Percentiles rank a stretch among this genome's conserved stretches.
Conservation (phyloP, 352 stramenopile species). For the Globisporangium parvum region DNA sequence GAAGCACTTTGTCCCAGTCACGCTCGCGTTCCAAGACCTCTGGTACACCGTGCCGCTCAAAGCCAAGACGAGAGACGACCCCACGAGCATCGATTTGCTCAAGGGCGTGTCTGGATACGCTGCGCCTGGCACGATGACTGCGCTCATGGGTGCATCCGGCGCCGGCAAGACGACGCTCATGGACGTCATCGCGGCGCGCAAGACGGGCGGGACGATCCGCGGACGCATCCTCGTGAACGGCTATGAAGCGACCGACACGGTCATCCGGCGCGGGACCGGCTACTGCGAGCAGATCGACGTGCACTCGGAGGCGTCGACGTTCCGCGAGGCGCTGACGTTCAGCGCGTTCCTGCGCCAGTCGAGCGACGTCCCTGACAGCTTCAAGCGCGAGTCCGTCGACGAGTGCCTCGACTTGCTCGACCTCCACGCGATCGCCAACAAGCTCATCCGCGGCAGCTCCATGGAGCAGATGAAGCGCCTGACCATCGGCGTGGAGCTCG, state of each 20-base stretch:
- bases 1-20: too few relatives aligned
- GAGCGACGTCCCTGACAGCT: conserved; percentile 6
- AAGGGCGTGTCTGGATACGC: conserved; percentile 21
- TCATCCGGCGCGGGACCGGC: conserved; percentile 12
- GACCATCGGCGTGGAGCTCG: conserved; percentile 53
- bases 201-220: conserved; percentile 55
- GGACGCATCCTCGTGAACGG: conserved; percentile 34
- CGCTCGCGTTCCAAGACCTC: too few relatives aligned
- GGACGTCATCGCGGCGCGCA: conserved; percentile 87
- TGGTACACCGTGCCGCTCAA: too few relatives aligned
- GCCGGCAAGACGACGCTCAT: conserved; percentile 29
- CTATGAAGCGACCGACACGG: conserved; percentile 11
- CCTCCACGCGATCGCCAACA: conserved; percentile 12
- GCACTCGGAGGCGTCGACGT: conserved; percentile 82
- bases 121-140: conserved; percentile 24
- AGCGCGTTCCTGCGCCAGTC: conserved; percentile 70
- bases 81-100: conserved; percentile 12
- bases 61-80: too few relatives aligned
- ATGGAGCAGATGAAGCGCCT: conserved; percentile 42
- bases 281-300: conserved; percentile 86
- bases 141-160: conserved; percentile 30
- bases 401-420: conserved; percentile 21
- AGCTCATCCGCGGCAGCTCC: conserved; percentile 16
- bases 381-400: conserved; percentile 17
- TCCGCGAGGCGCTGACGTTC: conserved; percentile 87